phyloP scores from a whole-genome alignment of 129 eudicot species.

The Saussurea involucrata region DNA sequence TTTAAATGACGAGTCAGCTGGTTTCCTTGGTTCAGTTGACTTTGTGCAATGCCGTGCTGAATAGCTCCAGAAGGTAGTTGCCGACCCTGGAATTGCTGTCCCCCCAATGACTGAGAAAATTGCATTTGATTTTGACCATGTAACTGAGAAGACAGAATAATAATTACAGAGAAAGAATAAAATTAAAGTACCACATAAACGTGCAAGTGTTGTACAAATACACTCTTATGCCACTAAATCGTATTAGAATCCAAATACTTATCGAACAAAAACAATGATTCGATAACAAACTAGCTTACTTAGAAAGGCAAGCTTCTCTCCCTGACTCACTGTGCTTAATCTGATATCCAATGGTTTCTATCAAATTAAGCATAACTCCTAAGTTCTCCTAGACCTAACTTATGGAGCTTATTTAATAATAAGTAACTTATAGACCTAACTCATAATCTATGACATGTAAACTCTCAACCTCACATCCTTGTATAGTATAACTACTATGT shows the following conservation, averaged over 20 bases:
- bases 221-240: not conserved
- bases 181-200: not conserved
- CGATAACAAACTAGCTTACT: not conserved
- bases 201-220: not conserved
- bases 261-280: not conserved
- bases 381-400: no score
- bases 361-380: no score
- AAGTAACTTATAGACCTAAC: no score
- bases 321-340: no score
- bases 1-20: slow-evolving; percentile 87
- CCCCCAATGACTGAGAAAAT: slow-evolving; percentile 80
- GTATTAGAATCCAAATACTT: not conserved
- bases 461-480: no score
- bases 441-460: no score
- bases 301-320: no score
- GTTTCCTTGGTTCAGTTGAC: slow-evolving; percentile 82
- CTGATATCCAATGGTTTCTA: no score
- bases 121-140: slow-evolving; percentile 89
- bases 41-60: slow-evolving; percentile 75
- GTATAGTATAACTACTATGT: not conserved
- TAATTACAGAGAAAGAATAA: not conserved
- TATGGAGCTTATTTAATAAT: no score
- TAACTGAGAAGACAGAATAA: slow-evolving; percentile 41
- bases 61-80: slow-evolving; percentile 76
- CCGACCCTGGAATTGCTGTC: slow-evolving; percentile 82